phyloP scores from a whole-genome alignment of 2,329 filamentous ascomycete genomes.

The Cladosporium sp. region DNA sequence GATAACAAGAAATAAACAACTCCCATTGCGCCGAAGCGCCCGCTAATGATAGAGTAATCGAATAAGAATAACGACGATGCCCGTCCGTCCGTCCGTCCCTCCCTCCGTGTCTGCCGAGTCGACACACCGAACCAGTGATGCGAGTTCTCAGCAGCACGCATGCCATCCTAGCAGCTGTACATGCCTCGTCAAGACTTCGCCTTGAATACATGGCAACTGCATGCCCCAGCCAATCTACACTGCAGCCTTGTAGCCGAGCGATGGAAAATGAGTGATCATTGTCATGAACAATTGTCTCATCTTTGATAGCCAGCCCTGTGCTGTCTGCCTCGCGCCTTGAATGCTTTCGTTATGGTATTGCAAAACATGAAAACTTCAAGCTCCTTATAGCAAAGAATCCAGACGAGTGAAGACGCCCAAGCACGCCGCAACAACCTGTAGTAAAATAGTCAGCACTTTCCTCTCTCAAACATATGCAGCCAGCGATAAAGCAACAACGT shows the following conservation, averaged over 20 bases:
- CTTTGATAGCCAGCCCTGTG: not conserved
- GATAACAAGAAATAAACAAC: not conserved
- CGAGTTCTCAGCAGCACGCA: not conserved
- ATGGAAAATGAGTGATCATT: not conserved
- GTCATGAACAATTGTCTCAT: not conserved
- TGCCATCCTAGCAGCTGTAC: not conserved
- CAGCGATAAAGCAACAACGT: constrained; percentile 28
- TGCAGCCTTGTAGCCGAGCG: not conserved
- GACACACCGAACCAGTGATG: not conserved
- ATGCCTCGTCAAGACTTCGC: too few species aligned
- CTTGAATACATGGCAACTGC: too few species aligned
- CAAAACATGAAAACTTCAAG: not conserved
- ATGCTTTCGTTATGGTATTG: not conserved
- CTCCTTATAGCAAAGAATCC: constrained; percentile 82
- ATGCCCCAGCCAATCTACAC: too few species aligned
- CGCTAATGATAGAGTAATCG: constrained; percentile 17
- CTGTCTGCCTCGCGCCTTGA: not conserved
- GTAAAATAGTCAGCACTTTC: constrained; percentile 30
- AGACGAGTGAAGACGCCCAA: constrained; percentile 96
- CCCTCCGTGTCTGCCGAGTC: not conserved
- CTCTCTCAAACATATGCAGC: not conserved
- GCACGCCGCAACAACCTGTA: constrained; percentile 82
- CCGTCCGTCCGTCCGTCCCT: not conserved
- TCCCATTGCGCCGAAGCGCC: constrained; percentile 19
- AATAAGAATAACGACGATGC: not conserved